Percentiles rank a stretch among this genome's conserved stretches.
phyloP scores from a whole-genome alignment of 768 basidiomycete genomes.

The Crepidotus variabilis region DNA sequence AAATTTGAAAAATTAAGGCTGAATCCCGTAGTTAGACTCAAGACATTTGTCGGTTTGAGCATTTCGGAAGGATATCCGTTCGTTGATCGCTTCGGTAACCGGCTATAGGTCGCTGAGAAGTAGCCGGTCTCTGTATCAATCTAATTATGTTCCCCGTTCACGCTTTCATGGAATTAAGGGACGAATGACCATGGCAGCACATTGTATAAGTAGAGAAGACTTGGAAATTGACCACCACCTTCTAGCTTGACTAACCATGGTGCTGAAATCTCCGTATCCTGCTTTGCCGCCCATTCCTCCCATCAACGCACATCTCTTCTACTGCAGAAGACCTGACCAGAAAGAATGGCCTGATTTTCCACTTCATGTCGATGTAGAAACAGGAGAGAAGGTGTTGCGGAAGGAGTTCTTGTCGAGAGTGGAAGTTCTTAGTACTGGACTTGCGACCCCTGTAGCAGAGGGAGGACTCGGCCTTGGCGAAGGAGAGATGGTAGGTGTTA shows the following conservation, averaged over 20 bases:
- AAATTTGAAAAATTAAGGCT: neutral
- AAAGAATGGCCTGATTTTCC: constrained; percentile 52
- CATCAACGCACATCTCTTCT: constrained; percentile 49
- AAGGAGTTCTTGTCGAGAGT: constrained; percentile 50
- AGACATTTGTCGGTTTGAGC: too few species aligned
- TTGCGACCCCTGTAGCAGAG: constrained; percentile 38
- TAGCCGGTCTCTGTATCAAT: too few species aligned
- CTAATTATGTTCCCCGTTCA: too few species aligned
- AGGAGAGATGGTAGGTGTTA: constrained; percentile 62
- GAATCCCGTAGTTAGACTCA: neutral
- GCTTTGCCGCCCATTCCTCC: constrained; percentile 45
- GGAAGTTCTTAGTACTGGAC: constrained; percentile 51
- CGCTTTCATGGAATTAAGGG: too few species aligned
- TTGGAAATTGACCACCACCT: neutral
- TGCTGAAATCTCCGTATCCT: constrained; percentile 55
- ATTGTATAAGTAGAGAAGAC: too few species aligned
- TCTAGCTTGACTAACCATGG: constrained; percentile 33
- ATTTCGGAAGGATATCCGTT: too few species aligned
- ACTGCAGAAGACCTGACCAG: constrained; percentile 55
- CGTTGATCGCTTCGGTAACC: too few species aligned
- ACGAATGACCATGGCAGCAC: too few species aligned
- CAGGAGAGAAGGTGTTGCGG: constrained; percentile 41
- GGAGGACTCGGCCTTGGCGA: constrained; percentile 59
- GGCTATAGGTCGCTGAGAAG: too few species aligned
- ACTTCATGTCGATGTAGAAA: constrained; percentile 51